Base-by-base conservation (phyloP, 495 filamentous ascomycete species). In the Cudoniella acicularis region DNA sequence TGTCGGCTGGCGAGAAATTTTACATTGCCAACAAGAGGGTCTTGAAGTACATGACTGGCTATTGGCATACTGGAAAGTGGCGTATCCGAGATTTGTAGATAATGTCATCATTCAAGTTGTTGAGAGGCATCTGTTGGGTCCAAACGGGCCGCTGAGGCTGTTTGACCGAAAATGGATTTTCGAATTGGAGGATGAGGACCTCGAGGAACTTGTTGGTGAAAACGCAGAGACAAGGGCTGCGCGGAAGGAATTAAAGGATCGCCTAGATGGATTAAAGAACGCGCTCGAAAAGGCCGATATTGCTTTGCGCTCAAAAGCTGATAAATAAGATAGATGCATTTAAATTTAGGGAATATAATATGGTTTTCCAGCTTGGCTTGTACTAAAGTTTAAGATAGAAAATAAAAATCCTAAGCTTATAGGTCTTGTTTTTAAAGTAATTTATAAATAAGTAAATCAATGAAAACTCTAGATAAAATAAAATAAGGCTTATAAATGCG, bases 181-280 rank as follows among this genome's bases (percentile, higher is more conserved):
- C 10, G 21, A 45, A 9, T 52, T 58, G 47, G 36, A 41, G 6
- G 56, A 58, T 52, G 56, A 58, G 2, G 56, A 58, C n/a, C 48
- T 58, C 45, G 25, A 51, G 22, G 56, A 51, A 45, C 47, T 58
- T 23, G 56, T 43, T 17, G 56, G 56, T 25, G 56, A 58, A 26
- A 52, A 51, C 45, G 56, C 50, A 25, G 56, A 6, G 48, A 58
- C 56, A 47, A 58, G 30, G 47, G 56, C 24, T 41, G 48, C 1
- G 18, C 24, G 56, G 30, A 50, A 42, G 48, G 48, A 51, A 24
- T 47, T 58, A 25, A 58, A 58, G 46, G 56, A 51, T 18, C 16
- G 56, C 10, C 18, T 58, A 13, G 56, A 50, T 41, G 56, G 56
- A 24, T 58, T 58, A 30, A 52, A 24, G 27, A 52, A 50, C 26